Base-by-base conservation (phyloP, 108 stramenopile species). In the Parmales sp. region DNA sequence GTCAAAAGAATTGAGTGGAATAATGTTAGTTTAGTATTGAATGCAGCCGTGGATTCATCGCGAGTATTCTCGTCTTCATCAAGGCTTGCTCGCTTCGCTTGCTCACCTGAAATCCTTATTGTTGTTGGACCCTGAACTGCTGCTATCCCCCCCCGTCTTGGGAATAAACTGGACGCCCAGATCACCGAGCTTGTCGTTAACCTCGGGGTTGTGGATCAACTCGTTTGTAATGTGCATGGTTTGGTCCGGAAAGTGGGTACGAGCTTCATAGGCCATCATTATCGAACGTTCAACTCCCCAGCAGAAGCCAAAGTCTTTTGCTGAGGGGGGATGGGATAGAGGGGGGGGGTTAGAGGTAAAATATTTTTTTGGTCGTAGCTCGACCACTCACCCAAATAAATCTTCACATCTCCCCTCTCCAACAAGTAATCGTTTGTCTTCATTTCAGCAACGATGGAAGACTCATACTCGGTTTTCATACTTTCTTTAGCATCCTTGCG, bases 131-230 rank as follows among this genome's bases (percentile, higher is more conserved):
- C n/a, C n/a, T n/a, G n/a, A n/a, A n/a, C 67, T 65, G 1, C 66
- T 70, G 18, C 80, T 81, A 11, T 78, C 81, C 9, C 54, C 54
- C 2, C 79, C 85, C 51, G 75, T 51, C 80, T 89, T 92, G 69
- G 86, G 83, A 69, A 96, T 88, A 66, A 94, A 89, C 37, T 93
- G 73, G 25, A 96, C 89, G 51, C 88, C 82, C 91, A 91, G 91
- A 2, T 83, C 86, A 22, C 79, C 75, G 64, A 96, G 72, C 28
- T 86, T 83, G 60, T 95, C 93, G 74, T 96, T 96, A 31, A 96
- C 95, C 64, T 91, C 90, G 6, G 95, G 95, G 76, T 96, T 96
- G 82, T 95, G 95, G 73, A 96, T 94, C 13, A 95, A 80, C 76
- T 96, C 95, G 68, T 96, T 96, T 39, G 95, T 96, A 64, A 96